These are phyloP conservation scores for Acanthamoeba triangularis DNA, from an alignment of 208 protist species.

Conservation along the genomic window DNA sequence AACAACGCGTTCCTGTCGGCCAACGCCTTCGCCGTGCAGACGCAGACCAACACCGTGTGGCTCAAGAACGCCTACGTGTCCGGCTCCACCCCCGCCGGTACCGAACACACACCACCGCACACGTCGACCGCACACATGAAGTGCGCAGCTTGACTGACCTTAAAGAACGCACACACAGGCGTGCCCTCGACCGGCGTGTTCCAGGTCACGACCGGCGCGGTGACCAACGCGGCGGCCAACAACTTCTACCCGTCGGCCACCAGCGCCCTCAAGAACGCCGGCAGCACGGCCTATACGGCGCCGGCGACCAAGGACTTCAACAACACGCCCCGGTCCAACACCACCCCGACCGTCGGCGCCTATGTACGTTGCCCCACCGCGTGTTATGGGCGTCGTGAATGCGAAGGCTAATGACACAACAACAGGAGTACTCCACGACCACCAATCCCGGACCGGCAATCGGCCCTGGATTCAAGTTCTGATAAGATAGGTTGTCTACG, in stretches of 20 bases:
- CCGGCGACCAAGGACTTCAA: neutral
- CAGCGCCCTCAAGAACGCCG: neutral
- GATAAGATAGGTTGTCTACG: too few species aligned
- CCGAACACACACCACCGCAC: neutral
- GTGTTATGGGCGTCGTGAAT: neutral
- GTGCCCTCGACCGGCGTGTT: neutral
- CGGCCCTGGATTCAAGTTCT: neutral
- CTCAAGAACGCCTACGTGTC: slow-evolving; percentile 13
- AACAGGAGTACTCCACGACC: slow-evolving; percentile 3
- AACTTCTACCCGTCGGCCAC: neutral
- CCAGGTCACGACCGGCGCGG: neutral
- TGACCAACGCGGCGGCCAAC: neutral
- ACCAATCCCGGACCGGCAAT: neutral
- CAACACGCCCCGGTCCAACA: neutral
- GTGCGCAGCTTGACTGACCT: too few species aligned
- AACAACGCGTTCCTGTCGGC: neutral
- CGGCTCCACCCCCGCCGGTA: neutral
- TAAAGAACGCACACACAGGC: neutral
- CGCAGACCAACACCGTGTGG: neutral
- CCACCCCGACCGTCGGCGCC: neutral
- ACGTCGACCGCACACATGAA: too few species aligned
- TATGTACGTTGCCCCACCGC: neutral
- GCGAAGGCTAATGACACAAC: neutral
- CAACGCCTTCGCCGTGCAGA: neutral
- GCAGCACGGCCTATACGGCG: neutral